Conservation (phyloP, 257 asterid species). For the Leptodermis oblonga region DNA sequence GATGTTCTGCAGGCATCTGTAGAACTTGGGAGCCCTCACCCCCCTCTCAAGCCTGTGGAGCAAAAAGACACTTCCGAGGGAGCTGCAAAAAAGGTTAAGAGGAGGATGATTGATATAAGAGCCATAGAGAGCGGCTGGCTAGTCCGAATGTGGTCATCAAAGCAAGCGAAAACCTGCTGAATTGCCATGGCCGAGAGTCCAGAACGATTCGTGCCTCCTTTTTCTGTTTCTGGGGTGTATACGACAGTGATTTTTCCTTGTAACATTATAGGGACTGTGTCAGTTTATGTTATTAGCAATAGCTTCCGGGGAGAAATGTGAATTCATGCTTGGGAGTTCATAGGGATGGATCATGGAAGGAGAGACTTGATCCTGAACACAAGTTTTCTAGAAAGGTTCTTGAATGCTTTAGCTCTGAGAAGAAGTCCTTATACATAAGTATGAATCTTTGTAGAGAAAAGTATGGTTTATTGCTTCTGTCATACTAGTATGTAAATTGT, state of each 20-base stretch:
- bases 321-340: background rate
- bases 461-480: background rate
- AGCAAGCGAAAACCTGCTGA: conserved; percentile 50
- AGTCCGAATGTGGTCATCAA: conserved; percentile 49
- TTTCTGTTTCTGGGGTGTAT: background rate
- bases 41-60: conserved; percentile 33
- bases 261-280: background rate
- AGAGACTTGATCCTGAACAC: conserved; percentile 5
- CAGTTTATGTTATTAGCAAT: background rate
- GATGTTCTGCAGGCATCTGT: conserved; percentile 50
- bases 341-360: background rate
- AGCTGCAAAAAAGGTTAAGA: conserved; percentile 38
- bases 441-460: background rate
- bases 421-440: background rate
- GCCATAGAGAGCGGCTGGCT: conserved; percentile 53
- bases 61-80: conserved; percentile 24
- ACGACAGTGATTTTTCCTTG: background rate
- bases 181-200: conserved; percentile 1
- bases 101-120: conserved; percentile 44
- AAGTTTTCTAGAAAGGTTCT: background rate
- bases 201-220: background rate
- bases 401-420: conserved; percentile 1
- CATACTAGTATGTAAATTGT: background rate
- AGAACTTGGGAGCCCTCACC: conserved; percentile 47
- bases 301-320: background rate